Conservation (phyloP, 805 yeast species). For the Lipomyces yamanashiensis region DNA sequence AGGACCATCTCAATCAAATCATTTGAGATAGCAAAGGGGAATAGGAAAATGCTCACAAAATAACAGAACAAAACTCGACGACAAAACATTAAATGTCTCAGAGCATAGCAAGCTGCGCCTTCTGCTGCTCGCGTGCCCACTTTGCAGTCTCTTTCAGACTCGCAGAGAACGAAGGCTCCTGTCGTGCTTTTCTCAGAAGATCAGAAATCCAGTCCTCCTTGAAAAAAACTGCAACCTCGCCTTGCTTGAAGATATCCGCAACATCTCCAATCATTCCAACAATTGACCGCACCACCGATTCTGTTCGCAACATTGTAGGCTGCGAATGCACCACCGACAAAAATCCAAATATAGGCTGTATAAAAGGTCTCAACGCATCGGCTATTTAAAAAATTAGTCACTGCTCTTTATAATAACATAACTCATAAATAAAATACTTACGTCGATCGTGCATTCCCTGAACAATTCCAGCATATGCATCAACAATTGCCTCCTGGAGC, state of each 20-base stretch:
- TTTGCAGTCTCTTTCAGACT: conserved; percentile 88
- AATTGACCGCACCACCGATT: conserved; percentile 76
- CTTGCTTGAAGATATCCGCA: conserved; percentile 81
- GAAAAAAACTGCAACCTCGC: conserved; percentile 70
- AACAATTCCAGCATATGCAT: conserved; percentile 93
- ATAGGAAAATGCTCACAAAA: neutral
- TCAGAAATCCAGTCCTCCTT: conserved; percentile 78
- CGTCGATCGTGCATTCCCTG: conserved; percentile 77
- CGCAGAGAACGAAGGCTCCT: conserved; percentile 62
- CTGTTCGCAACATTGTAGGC: conserved; percentile 62
- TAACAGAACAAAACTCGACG: neutral
- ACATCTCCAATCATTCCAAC: conserved; percentile 93
- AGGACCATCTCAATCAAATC: neutral
- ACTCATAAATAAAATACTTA: neutral
- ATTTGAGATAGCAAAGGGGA: neutral
- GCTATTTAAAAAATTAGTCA: conserved; percentile 43
- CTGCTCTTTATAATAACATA: neutral
- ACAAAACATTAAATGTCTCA: neutral
- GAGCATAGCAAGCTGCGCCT: conserved; percentile 50
- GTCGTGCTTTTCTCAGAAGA: conserved; percentile 73
- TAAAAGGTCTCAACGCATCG: conserved; percentile 64
- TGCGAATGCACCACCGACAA: conserved; percentile 64
- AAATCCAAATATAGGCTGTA: conserved; percentile 72
- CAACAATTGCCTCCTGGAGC: conserved; percentile 87
- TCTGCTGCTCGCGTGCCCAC: conserved; percentile 88